A percentile compares a stretch with the other conserved stretches of the same genome.
Conservation (phyloP, 768 basidiomycete genomes). For the Russula vinacea region DNA sequence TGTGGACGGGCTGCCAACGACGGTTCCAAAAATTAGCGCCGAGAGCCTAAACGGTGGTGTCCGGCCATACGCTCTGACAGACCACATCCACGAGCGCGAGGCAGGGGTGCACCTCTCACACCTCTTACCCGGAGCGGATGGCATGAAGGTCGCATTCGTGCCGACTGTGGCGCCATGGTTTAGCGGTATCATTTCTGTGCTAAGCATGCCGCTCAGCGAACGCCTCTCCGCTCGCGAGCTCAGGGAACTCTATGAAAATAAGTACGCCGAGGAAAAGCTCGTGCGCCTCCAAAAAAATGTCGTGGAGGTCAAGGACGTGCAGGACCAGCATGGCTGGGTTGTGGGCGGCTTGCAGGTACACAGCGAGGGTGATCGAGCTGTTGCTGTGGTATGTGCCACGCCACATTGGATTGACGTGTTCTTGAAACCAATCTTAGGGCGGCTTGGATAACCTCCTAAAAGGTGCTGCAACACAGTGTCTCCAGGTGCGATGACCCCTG, state of each 20-base stretch:
- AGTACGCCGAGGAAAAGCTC: slow-evolving; percentile 73
- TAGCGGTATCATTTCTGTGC: slow-evolving; percentile 88
- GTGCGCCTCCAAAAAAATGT: slow-evolving; percentile 65
- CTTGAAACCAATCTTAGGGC: slow-evolving; percentile 48
- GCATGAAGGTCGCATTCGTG: slow-evolving; percentile 72
- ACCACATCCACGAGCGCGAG: slow-evolving; percentile 99
- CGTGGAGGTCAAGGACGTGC: slow-evolving; percentile 69
- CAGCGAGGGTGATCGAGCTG: slow-evolving; percentile 82
- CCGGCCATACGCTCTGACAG: slow-evolving; percentile 85
- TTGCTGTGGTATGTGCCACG: slow-evolving; percentile 71
- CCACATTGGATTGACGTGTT: slow-evolving; percentile 4
- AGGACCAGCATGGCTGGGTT: slow-evolving; percentile 82
- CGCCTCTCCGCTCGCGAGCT: slow-evolving; percentile 71
- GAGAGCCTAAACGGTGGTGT: slow-evolving; percentile 73
- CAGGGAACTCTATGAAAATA: slow-evolving; percentile 65
- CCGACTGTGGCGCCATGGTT: slow-evolving; percentile 93
- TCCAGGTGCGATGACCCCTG: slow-evolving; percentile 63
- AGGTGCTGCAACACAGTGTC: slow-evolving; percentile 97
- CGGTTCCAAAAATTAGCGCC: slow-evolving; percentile 76
- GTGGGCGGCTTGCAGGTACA: slow-evolving; percentile 95
- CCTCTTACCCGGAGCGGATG: slow-evolving; percentile 43
- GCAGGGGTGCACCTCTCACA: slow-evolving; percentile 77
- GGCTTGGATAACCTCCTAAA: slow-evolving; percentile 96
- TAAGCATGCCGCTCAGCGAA: slow-evolving; percentile 73
- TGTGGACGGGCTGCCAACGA: slow-evolving; percentile 65